These are phyloP conservation scores for Neurospora sublineolata DNA, from an alignment of 495 filamentous ascomycete species.

Conservation along the genomic window DNA sequence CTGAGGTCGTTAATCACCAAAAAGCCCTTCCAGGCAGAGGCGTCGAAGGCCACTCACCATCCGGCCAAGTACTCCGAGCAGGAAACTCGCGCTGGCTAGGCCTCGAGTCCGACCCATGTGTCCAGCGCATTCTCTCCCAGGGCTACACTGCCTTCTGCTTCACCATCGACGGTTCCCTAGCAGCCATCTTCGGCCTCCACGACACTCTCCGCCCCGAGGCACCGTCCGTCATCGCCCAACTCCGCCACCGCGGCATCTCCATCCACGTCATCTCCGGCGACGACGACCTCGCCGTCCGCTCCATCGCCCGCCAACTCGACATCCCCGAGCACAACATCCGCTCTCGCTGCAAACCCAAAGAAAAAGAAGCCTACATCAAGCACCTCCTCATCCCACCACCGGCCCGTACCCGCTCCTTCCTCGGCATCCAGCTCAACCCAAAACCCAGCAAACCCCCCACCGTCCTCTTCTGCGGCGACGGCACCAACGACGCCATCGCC, in stretches of 20 bases:
- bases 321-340: slow-evolving; percentile 38
- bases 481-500: slow-evolving; percentile 70
- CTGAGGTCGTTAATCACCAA: slow-evolving; percentile 27
- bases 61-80: slow-evolving; percentile 29
- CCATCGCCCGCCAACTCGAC: slow-evolving; percentile 39
- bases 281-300: slow-evolving; percentile 45
- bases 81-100: slow-evolving; percentile 58
- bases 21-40: slow-evolving; percentile 40
- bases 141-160: slow-evolving; percentile 55
- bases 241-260: slow-evolving; percentile 45
- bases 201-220: slow-evolving; percentile 51
- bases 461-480: slow-evolving; percentile 66
- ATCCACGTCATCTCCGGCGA: slow-evolving; percentile 64
- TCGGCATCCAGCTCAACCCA: neutral
- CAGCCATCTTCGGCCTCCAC: slow-evolving; percentile 48
- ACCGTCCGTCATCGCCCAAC: slow-evolving; percentile 28
- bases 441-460: slow-evolving; percentile 14
- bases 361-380: slow-evolving; percentile 54
- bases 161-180: slow-evolving; percentile 36
- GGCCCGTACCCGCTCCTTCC: neutral
- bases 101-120: slow-evolving; percentile 21
- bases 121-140: slow-evolving; percentile 32
- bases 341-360: slow-evolving; percentile 43
- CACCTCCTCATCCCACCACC: slow-evolving; percentile 13
- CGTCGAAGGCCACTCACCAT: slow-evolving; percentile 18